Evolutionary conservation across 495 filamentous ascomycete genomes (phyloP), one percentile per base, ranked within the genome.

Genomic region (Penicillium angulare): DNA sequence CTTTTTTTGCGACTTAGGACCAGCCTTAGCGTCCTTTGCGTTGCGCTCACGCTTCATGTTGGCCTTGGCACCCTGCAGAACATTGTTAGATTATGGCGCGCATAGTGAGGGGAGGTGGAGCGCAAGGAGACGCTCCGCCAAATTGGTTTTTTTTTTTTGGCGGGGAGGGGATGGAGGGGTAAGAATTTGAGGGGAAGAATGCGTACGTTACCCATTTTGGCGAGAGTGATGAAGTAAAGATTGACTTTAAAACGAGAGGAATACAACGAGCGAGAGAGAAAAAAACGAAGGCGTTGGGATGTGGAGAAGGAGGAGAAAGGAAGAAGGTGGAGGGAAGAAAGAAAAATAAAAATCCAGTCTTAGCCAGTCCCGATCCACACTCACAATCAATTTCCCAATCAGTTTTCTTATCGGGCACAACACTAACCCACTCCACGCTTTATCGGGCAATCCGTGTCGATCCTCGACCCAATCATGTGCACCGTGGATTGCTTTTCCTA

Each of bases 11-110:
- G 61, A 65, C 23, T 56, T 62, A 34, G 61, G 57, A 35, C 4
- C 38, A 20, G 33, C 26, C 43, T 65, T 65, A 23, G 33, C 33
- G 15, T 55, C 36, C 35, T 59, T 61, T 18, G 43, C 43, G 47
- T 54, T 53, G 59, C 61, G 61, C 53, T 65, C 59, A 27, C 61
- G 61, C 61, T 65, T 62, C 55, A 47, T 48, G 33, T 46, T 43
- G 31, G 61, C 59, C 51, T 62, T 65, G 50, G 61, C 61, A 57
- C 61, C 61, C 61, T 65, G 43, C 49, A 46, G 21, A 54, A 29
- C 17, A 49, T 55, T 13, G 43, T 63, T 43, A 63, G 57, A 43
- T 43, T 16, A 15, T 20, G 17, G 38, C 21, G 13, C 8, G n/a
- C n/a, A n/a, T n/a, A n/a, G n/a, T n/a, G n/a, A 15, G 5, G 38